Percentiles rank a stretch among this genome's conserved stretches.
These are phyloP conservation scores for Didymella keratinophila DNA, from an alignment of 2,329 filamentous ascomycete genomes.

Conservation along the genomic window DNA sequence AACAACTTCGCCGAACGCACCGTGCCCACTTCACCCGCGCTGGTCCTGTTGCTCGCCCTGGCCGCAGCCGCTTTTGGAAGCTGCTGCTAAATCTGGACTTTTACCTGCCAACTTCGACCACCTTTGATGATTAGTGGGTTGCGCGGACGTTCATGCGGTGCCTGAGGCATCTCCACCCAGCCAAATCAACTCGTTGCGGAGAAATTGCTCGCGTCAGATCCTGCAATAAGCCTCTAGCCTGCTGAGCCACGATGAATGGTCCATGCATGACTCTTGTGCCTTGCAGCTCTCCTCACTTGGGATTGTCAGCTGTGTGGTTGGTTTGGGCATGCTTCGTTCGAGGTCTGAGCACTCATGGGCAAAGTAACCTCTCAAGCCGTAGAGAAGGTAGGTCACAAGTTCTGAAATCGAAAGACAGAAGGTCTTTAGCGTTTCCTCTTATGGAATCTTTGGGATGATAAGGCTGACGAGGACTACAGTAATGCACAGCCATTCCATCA, in stretches of 20 bases:
- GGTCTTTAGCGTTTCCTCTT: too few species aligned
- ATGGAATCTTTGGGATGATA: too few species aligned
- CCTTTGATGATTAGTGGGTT: constrained; percentile 4
- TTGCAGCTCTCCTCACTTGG: neutral
- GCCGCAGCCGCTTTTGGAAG: constrained; percentile 8
- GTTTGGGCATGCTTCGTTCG: too few species aligned
- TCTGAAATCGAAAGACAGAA: too few species aligned
- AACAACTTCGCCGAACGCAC: constrained; percentile 9
- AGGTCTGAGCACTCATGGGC: too few species aligned
- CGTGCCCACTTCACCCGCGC: constrained; percentile 1
- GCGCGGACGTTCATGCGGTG: constrained; percentile 17
- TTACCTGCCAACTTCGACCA: neutral
- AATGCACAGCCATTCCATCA: too few species aligned
- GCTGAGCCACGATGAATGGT: constrained; percentile 18
- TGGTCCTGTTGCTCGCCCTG: constrained; percentile 2
- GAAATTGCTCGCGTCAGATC: constrained; percentile 23
- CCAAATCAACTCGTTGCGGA: constrained; percentile 17
- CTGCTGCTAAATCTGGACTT: constrained; percentile 11
- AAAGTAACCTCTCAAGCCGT: too few species aligned
- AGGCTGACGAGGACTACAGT: too few species aligned
- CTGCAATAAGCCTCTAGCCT: constrained; percentile 21
- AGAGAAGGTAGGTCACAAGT: too few species aligned
- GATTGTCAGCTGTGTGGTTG: neutral
- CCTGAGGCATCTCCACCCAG: constrained; percentile 17
- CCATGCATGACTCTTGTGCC: constrained; percentile 7